phyloP scores from a whole-genome alignment of 1,139 yeast genomes.

The Protomyces inundatus region DNA sequence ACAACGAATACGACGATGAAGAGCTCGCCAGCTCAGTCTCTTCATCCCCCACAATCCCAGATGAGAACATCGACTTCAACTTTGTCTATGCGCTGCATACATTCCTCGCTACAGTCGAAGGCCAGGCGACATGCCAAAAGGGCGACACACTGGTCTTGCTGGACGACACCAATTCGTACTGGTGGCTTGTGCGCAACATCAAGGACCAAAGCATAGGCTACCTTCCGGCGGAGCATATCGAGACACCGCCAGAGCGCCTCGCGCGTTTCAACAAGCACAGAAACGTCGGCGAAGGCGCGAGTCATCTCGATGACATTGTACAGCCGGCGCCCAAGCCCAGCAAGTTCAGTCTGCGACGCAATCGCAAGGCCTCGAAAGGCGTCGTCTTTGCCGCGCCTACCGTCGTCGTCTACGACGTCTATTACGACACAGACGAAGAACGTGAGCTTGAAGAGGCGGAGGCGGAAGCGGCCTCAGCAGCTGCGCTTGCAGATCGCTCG shows the following conservation, averaged over 20 bases:
- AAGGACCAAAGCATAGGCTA: constrained; percentile 61
- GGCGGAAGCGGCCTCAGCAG: background rate
- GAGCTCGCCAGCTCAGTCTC: constrained; percentile 32
- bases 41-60: constrained; percentile 51
- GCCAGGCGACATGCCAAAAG: constrained; percentile 73
- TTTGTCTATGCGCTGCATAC: constrained; percentile 82
- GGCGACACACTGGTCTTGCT: constrained; percentile 79
- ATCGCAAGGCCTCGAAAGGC: constrained; percentile 6
- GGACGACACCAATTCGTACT: constrained; percentile 86
- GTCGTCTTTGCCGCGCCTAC: constrained; percentile 20
- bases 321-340: background rate
- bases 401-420: constrained; percentile 23
- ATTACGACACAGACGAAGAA: constrained; percentile 7
- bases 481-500: background rate
- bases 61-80: constrained; percentile 71
- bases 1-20: constrained; percentile 4
- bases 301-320: constrained; percentile 18
- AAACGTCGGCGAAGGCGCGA: constrained; percentile 61
- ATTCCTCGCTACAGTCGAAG: constrained; percentile 87
- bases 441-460: background rate
- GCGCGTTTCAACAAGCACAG: constrained; percentile 91
- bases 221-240: constrained; percentile 94
- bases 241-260: constrained; percentile 82
- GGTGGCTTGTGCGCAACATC: constrained; percentile 87
- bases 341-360: constrained; percentile 8